Conservation (phyloP, 208 protist genomes). For the Trypanosoma platydactyli region DNA sequence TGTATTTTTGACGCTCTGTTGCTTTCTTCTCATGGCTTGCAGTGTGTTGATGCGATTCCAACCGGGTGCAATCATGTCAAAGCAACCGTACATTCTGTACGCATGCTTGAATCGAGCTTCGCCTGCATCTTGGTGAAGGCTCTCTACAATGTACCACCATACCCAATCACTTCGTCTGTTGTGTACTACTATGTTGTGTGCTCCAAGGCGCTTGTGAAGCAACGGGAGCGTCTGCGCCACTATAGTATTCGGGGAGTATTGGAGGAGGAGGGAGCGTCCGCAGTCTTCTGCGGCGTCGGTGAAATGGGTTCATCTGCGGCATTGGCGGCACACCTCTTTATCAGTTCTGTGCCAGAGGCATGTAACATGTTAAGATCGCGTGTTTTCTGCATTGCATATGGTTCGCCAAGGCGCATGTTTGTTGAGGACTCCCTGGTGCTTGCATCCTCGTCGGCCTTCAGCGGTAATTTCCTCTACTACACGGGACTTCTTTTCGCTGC, state of each 20-base stretch:
- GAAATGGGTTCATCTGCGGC: conserved; percentile 37
- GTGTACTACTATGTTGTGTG: conserved; percentile 37
- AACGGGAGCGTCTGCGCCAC: conserved; percentile 24
- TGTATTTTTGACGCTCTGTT: conserved; percentile 64
- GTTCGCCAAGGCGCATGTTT: conserved; percentile 38
- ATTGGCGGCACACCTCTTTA: conserved; percentile 35
- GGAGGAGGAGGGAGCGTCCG: conserved; percentile 29
- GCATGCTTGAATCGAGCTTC: conserved; percentile 36
- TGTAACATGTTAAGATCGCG: conserved; percentile 8
- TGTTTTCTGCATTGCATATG: conserved; percentile 65
- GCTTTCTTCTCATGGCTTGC: conserved; percentile 30
- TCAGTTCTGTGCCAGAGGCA: conserved; percentile 32
- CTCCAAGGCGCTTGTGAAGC: conserved; percentile 27
- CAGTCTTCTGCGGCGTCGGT: conserved; percentile 61
- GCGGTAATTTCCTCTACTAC: conserved; percentile 51
- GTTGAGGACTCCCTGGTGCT: conserved; percentile 36
- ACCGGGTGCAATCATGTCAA: conserved; percentile 4
- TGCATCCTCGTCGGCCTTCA: conserved; percentile 35
- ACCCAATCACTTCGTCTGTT: conserved; percentile 20
- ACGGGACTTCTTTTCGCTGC: conserved; percentile 13
- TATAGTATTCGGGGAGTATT: conserved; percentile 28
- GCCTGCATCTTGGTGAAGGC: conserved; percentile 27
- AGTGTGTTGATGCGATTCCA: conserved; percentile 31
- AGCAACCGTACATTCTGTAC: conserved; percentile 11
- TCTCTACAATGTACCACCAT: conserved; percentile 22